Evolutionary conservation across 768 basidiomycete genomes (phyloP).

Genomic region (Russula foetens): DNA sequence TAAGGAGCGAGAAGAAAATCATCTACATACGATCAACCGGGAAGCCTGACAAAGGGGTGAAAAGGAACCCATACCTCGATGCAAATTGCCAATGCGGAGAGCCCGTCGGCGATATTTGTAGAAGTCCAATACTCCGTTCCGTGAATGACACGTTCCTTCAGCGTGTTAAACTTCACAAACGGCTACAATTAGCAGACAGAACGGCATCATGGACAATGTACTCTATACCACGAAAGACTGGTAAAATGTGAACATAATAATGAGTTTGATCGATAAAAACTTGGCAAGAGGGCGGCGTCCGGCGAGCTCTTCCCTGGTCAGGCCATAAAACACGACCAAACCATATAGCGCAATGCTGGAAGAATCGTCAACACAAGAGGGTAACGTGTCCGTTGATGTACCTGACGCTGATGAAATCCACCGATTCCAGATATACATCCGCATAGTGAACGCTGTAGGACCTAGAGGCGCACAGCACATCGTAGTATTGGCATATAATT

Average conservation of each 20-base stretch:
- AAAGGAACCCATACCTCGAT: conserved; percentile 56
- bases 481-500: conserved; percentile 63
- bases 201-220: neutral
- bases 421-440: conserved; percentile 56
- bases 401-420: conserved; percentile 82
- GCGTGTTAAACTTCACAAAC: conserved; percentile 45
- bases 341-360: conserved; percentile 78
- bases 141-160: conserved; percentile 68
- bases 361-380: neutral
- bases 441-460: conserved; percentile 56
- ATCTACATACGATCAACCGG: conserved; percentile 40
- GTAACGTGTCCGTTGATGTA: conserved; percentile 24
- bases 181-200: neutral
- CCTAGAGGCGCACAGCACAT: conserved; percentile 60
- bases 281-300: conserved; percentile 75
- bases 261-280: conserved; percentile 80
- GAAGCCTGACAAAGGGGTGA: neutral
- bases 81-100: conserved; percentile 74
- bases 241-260: conserved; percentile 86
- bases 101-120: conserved; percentile 77
- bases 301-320: conserved; percentile 71
- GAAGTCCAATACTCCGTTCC: conserved; percentile 78
- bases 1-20: conserved; percentile 69
- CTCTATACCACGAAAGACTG: conserved; percentile 58
- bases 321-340: conserved; percentile 71